Evolutionary conservation across 176 grass and related monocot species (phyloP).

Genomic region (Ananas comosus): DNA sequence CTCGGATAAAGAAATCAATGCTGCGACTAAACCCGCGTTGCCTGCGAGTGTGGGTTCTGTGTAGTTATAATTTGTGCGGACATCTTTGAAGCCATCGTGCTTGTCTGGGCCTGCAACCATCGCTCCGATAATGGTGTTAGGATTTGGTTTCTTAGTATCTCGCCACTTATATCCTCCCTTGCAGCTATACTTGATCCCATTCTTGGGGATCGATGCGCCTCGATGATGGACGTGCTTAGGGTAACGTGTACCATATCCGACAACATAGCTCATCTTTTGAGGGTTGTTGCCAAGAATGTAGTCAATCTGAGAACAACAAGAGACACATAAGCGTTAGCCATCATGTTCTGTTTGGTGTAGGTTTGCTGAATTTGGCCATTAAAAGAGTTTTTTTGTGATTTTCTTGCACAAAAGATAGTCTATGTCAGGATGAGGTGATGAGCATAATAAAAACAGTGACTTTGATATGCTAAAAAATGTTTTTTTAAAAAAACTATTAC

Average conservation of each 20-base stretch:
- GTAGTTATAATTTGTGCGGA: conserved; percentile 86
- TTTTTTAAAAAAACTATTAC: too few relatives aligned
- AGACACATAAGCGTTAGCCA: conserved; percentile 17
- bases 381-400: too few relatives aligned
- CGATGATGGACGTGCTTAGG: conserved; percentile 78
- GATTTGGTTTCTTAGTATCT: conserved; percentile 73
- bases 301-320: conserved; percentile 51
- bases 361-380: too few relatives aligned
- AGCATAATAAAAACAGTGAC: too few relatives aligned
- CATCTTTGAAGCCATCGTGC: conserved; percentile 81
- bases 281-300: conserved; percentile 87
- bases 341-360: not conserved
- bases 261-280: conserved; percentile 72
- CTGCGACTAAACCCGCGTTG: conserved; percentile 83
- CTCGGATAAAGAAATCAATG: conserved; percentile 62
- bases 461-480: too few relatives aligned
- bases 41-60: conserved; percentile 78
- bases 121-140: conserved; percentile 70
- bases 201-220: conserved; percentile 88
- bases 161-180: conserved; percentile 92
- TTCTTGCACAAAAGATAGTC: too few relatives aligned
- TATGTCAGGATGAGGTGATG: too few relatives aligned
- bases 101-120: conserved; percentile 85
- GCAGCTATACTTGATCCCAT: conserved; percentile 84
- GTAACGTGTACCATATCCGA: conserved; percentile 73